These are phyloP conservation scores for Aureobasidium sp. DNA, from an alignment of 2,329 filamentous ascomycete genomes.

Conservation along the genomic window DNA sequence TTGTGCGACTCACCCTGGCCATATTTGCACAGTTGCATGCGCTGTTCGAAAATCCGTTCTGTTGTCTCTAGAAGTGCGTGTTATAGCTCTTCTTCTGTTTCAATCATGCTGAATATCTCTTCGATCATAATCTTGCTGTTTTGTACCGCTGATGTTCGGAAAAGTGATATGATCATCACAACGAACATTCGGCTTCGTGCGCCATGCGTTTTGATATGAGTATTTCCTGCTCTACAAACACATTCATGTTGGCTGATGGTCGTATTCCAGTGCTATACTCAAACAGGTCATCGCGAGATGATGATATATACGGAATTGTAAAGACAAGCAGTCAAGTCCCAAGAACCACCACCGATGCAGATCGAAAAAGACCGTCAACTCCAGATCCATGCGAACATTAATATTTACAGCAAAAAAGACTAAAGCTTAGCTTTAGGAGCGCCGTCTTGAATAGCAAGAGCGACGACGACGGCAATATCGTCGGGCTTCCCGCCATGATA, in stretches of 20 bases:
- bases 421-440: slow-evolving; percentile 13
- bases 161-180: background rate
- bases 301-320: background rate
- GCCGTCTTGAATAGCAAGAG: slow-evolving; percentile 61
- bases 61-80: too few relatives aligned
- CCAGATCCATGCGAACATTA: background rate
- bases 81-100: background rate
- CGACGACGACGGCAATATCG: slow-evolving; percentile 82
- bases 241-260: too few relatives aligned
- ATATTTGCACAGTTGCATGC: background rate
- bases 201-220: too few relatives aligned
- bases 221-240: too few relatives aligned
- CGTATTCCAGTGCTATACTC: background rate
- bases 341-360: background rate
- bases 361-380: background rate
- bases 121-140: background rate
- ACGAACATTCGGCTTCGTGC: too few relatives aligned
- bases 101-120: background rate
- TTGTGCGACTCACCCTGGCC: background rate
- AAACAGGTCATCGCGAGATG: background rate
- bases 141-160: accelerated
- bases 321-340: background rate
- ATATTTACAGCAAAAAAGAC: background rate
- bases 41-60: too few relatives aligned
- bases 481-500: slow-evolving; percentile 93